Conservation (phyloP, 306 rosid species). For the Fragaria iinumae region DNA sequence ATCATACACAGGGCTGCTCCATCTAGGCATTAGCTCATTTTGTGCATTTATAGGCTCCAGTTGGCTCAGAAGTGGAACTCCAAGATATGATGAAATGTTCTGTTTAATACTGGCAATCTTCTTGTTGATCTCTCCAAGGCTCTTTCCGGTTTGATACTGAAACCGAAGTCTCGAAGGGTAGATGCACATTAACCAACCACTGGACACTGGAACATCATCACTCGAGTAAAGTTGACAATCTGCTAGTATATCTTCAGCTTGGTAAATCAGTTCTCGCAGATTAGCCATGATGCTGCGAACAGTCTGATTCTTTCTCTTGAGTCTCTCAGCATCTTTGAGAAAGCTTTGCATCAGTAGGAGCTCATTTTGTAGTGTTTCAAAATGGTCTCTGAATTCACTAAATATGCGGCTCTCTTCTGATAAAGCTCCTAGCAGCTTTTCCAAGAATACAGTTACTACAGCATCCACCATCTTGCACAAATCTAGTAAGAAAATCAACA, state of each 20-base stretch:
- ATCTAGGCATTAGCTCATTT: conserved; percentile 27
- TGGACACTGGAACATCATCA: conserved; percentile 15
- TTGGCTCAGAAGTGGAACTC: conserved; percentile 20
- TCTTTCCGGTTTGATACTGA: conserved; percentile 27
- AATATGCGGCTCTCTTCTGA: conserved; percentile 31
- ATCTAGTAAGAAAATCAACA: neutral
- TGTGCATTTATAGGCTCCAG: neutral
- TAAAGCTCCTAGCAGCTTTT: conserved; percentile 27
- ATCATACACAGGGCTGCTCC: conserved; percentile 40
- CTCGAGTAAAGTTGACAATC: conserved; percentile 28
- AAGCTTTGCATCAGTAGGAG: conserved; percentile 34
- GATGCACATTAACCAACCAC: conserved; percentile 26
- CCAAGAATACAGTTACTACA: conserved; percentile 29
- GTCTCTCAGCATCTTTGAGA: conserved; percentile 33
- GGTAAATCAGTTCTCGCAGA: conserved; percentile 28
- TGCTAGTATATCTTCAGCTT: conserved; percentile 39
- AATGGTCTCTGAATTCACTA: conserved; percentile 28
- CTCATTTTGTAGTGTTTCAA: conserved; percentile 30
- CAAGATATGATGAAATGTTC: conserved; percentile 22
- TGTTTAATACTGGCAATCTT: conserved; percentile 19
- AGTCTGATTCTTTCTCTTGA: conserved; percentile 24
- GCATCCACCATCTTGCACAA: conserved; percentile 35
- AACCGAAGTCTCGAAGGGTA: conserved; percentile 20
- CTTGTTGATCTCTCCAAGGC: conserved; percentile 22
- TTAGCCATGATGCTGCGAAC: conserved; percentile 7